A percentile compares a stretch with the other conserved stretches of the same genome.
These are phyloP conservation scores for Xylaria castorea DNA, from an alignment of 495 filamentous ascomycete species.

Conservation along the genomic window DNA sequence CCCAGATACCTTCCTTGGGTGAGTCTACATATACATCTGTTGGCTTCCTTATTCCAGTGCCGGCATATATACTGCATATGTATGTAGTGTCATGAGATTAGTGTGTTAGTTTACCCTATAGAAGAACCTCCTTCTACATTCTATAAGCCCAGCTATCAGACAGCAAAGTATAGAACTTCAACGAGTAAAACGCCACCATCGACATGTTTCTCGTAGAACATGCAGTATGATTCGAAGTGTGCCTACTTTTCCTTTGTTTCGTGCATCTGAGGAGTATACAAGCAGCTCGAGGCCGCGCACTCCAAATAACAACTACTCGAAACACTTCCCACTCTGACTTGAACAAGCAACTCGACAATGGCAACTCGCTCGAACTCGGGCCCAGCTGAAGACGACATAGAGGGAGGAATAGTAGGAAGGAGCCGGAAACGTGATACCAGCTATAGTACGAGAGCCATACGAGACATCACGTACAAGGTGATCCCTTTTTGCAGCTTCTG, in stretches of 20 bases:
- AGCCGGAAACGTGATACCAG: neutral
- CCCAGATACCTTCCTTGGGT: neutral
- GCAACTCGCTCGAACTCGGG: conserved; percentile 24
- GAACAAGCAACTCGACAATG: conserved; percentile 28
- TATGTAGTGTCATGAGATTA: neutral
- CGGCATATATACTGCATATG: neutral
- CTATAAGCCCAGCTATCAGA: neutral
- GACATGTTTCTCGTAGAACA: conserved; percentile 31
- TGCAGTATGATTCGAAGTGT: conserved; percentile 29
- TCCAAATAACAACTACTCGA: neutral
- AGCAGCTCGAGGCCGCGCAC: conserved; percentile 10
- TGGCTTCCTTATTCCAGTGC: neutral
- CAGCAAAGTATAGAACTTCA: neutral
- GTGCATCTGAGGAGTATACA: conserved; percentile 29
- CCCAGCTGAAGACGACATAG: conserved; percentile 24
- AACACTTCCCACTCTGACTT: neutral
- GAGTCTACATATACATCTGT: neutral
- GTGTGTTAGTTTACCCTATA: neutral
- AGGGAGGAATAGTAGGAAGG: conserved; percentile 21
- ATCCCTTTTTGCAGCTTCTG: conserved; percentile 29
- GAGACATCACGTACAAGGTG: conserved; percentile 34
- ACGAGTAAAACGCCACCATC: neutral
- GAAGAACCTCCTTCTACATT: neutral
- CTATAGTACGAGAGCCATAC: conserved; percentile 24
- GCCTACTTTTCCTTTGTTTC: conserved; percentile 14